Percentiles rank a stretch among this genome's conserved stretches.
Conservation (phyloP, 1,284 basidiomycete species). For the Meira nashicola region DNA sequence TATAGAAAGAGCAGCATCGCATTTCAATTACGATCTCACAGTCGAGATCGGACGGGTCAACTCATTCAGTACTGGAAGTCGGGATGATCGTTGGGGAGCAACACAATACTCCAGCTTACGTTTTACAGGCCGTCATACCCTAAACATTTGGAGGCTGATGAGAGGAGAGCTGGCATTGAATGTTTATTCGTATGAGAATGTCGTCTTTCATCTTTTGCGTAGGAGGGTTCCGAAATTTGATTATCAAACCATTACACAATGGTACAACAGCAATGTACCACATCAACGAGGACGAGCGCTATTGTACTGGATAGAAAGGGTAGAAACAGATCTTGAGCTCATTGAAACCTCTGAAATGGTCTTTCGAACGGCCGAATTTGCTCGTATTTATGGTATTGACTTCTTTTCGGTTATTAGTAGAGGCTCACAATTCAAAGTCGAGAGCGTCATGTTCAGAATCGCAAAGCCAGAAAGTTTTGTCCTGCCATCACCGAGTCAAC, state of each 20-base stretch:
- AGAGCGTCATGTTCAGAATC: slow-evolving; percentile 95
- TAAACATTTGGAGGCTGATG: slow-evolving; percentile 90
- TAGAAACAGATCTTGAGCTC: slow-evolving; percentile 35
- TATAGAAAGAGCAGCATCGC: slow-evolving; percentile 61
- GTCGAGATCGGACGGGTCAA: slow-evolving; percentile 53
- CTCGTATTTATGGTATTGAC: slow-evolving; percentile 92
- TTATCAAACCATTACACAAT: slow-evolving; percentile 64
- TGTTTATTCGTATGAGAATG: slow-evolving; percentile 84
- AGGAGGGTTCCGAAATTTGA: slow-evolving; percentile 67
- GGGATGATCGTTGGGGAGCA: slow-evolving; percentile 62
- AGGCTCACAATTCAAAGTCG: slow-evolving; percentile 96
- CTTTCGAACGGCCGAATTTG: slow-evolving; percentile 66
- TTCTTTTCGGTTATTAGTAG: slow-evolving; percentile 91
- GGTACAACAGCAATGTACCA: slow-evolving; percentile 59
- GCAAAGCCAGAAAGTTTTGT: slow-evolving; percentile 81
- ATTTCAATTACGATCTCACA: slow-evolving; percentile 49
- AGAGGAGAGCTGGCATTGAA: slow-evolving; percentile 74
- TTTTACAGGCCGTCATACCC: slow-evolving; percentile 78
- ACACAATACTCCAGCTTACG: slow-evolving; percentile 76
- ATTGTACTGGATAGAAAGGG: slow-evolving; percentile 34
- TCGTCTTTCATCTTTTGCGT: slow-evolving; percentile 59
- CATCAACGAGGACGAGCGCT: slow-evolving; percentile 22
- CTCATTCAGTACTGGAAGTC: slow-evolving; percentile 35
- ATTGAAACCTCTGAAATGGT: slow-evolving; percentile 46
- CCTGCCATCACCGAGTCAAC: slow-evolving; percentile 42